These are phyloP conservation scores for Spathaspora boniae DNA, from an alignment of 805 yeast species.

Conservation along the genomic window DNA sequence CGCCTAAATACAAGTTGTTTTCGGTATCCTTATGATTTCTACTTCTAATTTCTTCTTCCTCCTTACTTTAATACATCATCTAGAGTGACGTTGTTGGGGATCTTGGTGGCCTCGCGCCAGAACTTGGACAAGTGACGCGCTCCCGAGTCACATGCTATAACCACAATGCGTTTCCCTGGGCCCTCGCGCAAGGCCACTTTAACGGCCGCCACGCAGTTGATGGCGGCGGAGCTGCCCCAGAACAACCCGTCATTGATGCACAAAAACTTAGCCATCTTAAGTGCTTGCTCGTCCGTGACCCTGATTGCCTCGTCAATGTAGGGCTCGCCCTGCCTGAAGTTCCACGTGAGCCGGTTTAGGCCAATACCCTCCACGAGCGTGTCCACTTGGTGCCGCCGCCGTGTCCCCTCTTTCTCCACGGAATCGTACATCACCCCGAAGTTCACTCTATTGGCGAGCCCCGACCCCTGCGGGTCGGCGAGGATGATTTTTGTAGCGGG, in stretches of 20 bases:
- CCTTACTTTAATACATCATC: conserved; percentile 24
- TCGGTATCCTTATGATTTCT: background rate
- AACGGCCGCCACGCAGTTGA: conserved; percentile 88
- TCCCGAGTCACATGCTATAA: conserved; percentile 92
- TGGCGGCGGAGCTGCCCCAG: conserved; percentile 90
- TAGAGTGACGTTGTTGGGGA: conserved; percentile 31
- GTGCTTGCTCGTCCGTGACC: conserved; percentile 76
- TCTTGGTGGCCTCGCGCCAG: conserved; percentile 67
- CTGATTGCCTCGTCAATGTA: conserved; percentile 75
- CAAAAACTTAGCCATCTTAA: conserved; percentile 82
- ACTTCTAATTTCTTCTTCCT: background rate
- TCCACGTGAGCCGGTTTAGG: conserved; percentile 77
- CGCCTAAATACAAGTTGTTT: background rate
- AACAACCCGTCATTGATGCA: conserved; percentile 85
- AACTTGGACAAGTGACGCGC: conserved; percentile 86
- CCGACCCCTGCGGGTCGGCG: conserved; percentile 97
- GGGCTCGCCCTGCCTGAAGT: conserved; percentile 68
- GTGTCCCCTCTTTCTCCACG: conserved; percentile 87
- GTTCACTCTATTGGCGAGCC: conserved; percentile 79
- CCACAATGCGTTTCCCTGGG: conserved; percentile 67
- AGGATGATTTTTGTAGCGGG: conserved; percentile 50
- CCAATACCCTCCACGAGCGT: conserved; percentile 95
- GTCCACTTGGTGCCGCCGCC: conserved; percentile 95
- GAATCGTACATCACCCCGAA: conserved; percentile 91
- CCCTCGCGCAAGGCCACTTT: conserved; percentile 44